phyloP scores from a whole-genome alignment of 345 rosid genomes.

The Mallotus nudiflorus region DNA sequence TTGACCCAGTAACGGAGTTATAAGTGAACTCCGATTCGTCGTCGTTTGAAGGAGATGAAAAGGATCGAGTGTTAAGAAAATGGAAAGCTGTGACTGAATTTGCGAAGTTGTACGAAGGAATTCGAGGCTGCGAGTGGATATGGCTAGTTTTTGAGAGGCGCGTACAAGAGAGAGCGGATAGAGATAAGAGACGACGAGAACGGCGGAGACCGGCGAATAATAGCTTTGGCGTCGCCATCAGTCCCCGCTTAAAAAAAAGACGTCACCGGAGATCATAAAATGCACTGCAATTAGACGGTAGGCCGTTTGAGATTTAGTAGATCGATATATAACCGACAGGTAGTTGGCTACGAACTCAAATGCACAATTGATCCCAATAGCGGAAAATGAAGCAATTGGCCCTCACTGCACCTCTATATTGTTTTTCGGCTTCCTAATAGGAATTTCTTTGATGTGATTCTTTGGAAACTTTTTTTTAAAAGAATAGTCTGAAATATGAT shows the following conservation, averaged over 20 bases:
- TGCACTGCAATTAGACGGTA: too few relatives aligned
- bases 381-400: too few relatives aligned
- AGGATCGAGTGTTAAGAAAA: conserved; percentile 30
- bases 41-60: conserved; percentile 30
- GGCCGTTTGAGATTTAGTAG: too few relatives aligned
- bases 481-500: too few relatives aligned
- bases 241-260: background rate
- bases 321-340: too few relatives aligned
- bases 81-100: conserved; percentile 9
- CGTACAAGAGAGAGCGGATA: conserved; percentile 7
- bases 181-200: conserved; percentile 27
- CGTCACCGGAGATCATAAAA: too few relatives aligned
- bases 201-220: conserved; percentile 52
- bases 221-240: background rate
- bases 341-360: too few relatives aligned
- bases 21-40: conserved; percentile 12
- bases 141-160: conserved; percentile 14
- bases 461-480: too few relatives aligned
- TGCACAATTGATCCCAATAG: too few relatives aligned
- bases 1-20: conserved; percentile 13
- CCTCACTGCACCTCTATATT: too few relatives aligned
- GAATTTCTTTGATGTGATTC: too few relatives aligned
- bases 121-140: conserved; percentile 8
- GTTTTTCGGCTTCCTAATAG: too few relatives aligned
- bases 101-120: background rate